Conservation (phyloP, 2,329 filamentous ascomycete species). For the Colletotrichum endophyticum region DNA sequence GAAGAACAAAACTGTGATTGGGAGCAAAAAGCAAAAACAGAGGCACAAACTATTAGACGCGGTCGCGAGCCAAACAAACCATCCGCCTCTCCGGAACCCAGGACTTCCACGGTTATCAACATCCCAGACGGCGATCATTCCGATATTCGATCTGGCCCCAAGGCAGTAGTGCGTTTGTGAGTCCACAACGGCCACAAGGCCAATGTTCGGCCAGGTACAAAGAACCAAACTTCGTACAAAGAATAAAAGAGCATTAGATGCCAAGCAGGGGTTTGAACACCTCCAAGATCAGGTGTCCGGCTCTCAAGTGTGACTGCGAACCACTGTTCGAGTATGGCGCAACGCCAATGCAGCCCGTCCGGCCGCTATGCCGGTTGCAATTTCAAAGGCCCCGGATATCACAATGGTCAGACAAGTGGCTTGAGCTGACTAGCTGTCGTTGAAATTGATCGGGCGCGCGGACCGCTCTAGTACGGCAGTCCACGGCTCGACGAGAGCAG, state of each 20-base stretch:
- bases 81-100: not conserved
- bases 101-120: not conserved
- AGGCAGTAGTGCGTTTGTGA: not conserved
- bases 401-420: slow-evolving; percentile 21
- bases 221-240: not conserved
- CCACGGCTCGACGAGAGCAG: not conserved
- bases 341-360: slow-evolving; percentile 13
- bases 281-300: not conserved
- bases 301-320: not conserved
- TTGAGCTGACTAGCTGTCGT: slow-evolving; percentile 18
- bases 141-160: not conserved
- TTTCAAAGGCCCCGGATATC: slow-evolving; percentile 2
- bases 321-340: not conserved
- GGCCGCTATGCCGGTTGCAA: slow-evolving; percentile 16
- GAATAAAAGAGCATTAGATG: slow-evolving; percentile 2
- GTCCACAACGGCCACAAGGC: not conserved
- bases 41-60: slow-evolving; percentile 15
- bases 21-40: slow-evolving; percentile 1
- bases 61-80: not conserved
- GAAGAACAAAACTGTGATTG: slow-evolving; percentile 5
- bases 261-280: slow-evolving; percentile 15
- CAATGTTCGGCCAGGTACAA: not conserved
- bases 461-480: not conserved
- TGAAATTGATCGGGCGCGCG: slow-evolving; percentile 14
- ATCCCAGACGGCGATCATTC: slow-evolving; percentile 5